These are phyloP conservation scores for Crinitomyces ghanaensis DNA, from an alignment of 805 yeast species.

Conservation along the genomic window DNA sequence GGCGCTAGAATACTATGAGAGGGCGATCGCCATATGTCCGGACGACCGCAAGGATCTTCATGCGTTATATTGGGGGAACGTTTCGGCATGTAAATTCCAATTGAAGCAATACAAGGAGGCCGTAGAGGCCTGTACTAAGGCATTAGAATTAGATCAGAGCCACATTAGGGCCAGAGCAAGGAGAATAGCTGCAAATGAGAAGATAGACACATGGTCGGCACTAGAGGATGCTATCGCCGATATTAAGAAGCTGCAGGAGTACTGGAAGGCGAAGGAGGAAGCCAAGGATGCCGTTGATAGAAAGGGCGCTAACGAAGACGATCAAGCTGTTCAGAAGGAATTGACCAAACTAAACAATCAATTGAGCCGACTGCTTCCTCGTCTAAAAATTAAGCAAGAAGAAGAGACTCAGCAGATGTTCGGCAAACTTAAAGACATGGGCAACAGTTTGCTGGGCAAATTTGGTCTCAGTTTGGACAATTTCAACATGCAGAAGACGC, in stretches of 20 bases:
- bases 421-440: constrained; percentile 23
- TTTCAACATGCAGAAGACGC: constrained; percentile 18
- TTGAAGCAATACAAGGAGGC: constrained; percentile 29
- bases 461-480: constrained; percentile 24
- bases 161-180: constrained; percentile 67
- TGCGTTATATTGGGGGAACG: constrained; percentile 18
- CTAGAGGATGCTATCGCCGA: constrained; percentile 21
- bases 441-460: constrained; percentile 22
- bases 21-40: constrained; percentile 13
- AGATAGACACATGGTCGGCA: constrained; percentile 19
- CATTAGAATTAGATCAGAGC: constrained; percentile 46
- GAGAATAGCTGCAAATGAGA: constrained; percentile 53
- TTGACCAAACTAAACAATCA: constrained; percentile 4
- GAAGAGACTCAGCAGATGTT: constrained; percentile 22
- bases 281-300: neutral
- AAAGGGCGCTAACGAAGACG: constrained; percentile 5
- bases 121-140: constrained; percentile 49
- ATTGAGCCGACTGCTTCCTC: constrained; percentile 11
- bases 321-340: neutral
- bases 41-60: constrained; percentile 5
- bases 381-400: constrained; percentile 17
- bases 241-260: constrained; percentile 10
- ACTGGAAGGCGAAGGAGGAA: constrained; percentile 5
- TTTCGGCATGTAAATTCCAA: constrained; percentile 19
- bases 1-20: constrained; percentile 11